Evolutionary conservation across 495 filamentous ascomycete species (phyloP).

Genomic region (Melanomma pulvis-pyrius): DNA sequence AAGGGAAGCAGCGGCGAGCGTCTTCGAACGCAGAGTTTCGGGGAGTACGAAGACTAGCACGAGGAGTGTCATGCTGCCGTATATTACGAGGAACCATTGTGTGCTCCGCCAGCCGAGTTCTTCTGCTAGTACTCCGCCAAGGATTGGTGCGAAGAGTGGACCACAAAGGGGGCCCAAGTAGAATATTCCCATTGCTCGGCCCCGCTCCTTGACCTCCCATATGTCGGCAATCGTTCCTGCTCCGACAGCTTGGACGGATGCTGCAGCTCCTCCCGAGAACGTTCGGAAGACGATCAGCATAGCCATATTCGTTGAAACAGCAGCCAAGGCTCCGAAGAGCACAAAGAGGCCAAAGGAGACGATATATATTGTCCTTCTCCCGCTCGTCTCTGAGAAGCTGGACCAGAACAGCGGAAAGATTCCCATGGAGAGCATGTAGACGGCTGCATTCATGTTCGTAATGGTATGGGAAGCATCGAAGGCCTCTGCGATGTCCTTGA

Average conservation of each 20-base stretch:
- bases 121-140: constrained; percentile 76
- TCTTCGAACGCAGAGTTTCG: constrained; percentile 34
- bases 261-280: constrained; percentile 79
- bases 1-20: constrained; percentile 27
- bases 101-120: constrained; percentile 80
- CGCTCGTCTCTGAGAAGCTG: constrained; percentile 75
- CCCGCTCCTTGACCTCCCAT: constrained; percentile 80
- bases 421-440: constrained; percentile 92
- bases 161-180: constrained; percentile 90
- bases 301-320: constrained; percentile 71
- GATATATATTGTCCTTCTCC: constrained; percentile 84
- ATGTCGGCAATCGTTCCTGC: constrained; percentile 94
- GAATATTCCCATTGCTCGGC: constrained; percentile 86
- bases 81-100: constrained; percentile 83
- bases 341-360: constrained; percentile 78
- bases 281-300: constrained; percentile 89
- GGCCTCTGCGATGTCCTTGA: constrained; percentile 68
- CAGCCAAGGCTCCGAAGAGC: constrained; percentile 72
- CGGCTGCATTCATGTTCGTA: constrained; percentile 78
- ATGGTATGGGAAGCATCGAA: constrained; percentile 67
- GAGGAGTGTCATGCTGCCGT: constrained; percentile 56
- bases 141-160: constrained; percentile 81
- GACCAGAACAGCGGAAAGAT: constrained; percentile 97
- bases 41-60: constrained; percentile 55
- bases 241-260: constrained; percentile 88